Conservation (phyloP, 2,329 filamentous ascomycete species). For the Alternaria burnsii region DNA sequence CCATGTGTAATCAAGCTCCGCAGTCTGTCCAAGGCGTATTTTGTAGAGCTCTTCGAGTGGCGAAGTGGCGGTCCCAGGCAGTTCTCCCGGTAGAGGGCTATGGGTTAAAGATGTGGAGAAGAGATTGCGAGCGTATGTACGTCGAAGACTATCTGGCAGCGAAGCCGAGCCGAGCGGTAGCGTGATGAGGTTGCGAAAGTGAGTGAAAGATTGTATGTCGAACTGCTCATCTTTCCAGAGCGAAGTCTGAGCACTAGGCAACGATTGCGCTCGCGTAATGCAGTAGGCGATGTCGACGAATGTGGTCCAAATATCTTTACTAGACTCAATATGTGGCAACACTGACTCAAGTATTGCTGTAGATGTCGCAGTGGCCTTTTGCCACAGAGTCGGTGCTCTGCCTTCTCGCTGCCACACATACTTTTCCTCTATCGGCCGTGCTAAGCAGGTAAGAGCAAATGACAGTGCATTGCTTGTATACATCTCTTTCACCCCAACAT, state of each 20-base stretch:
- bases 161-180: conserved; percentile 72
- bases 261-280: conserved; percentile 52
- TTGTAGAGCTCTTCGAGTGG: conserved; percentile 71
- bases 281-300: conserved; percentile 48
- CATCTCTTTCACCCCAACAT: conserved; percentile 70
- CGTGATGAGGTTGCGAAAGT: conserved; percentile 75
- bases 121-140: conserved; percentile 75
- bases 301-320: conserved; percentile 70
- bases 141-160: conserved; percentile 73
- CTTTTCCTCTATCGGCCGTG: conserved; percentile 76
- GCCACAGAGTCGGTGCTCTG: conserved; percentile 78
- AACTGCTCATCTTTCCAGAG: conserved; percentile 74
- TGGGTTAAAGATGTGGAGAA: conserved; percentile 87
- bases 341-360: conserved; percentile 73
- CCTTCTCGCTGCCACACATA: conserved; percentile 79
- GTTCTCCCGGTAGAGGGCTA: conserved; percentile 68
- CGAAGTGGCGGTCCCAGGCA: conserved; percentile 59
- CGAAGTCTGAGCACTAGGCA: conserved; percentile 43
- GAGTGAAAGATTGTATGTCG: conserved; percentile 77
- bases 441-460: conserved; percentile 71
- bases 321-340: conserved; percentile 58
- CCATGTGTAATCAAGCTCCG: conserved; percentile 69
- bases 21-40: conserved; percentile 75
- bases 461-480: conserved; percentile 74
- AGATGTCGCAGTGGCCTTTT: conserved; percentile 75